Percentiles rank a stretch among this genome's conserved stretches.
These are phyloP conservation scores for Pichia sp. DNA, from an alignment of 1,139 yeast genomes.

Conservation along the genomic window DNA sequence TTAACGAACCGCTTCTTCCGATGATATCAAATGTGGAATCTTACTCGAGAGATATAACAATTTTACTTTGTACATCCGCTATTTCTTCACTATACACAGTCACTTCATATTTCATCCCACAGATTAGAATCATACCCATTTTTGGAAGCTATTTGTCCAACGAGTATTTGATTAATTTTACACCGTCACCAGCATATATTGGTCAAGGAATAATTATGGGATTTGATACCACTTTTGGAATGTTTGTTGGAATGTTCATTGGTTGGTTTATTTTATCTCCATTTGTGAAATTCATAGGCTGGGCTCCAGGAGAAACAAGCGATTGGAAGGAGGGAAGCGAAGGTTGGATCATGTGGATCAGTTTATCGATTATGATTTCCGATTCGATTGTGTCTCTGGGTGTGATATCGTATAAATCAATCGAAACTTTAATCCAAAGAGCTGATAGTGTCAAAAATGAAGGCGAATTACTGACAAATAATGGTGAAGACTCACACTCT, in stretches of 20 bases:
- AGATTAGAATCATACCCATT: constrained; percentile 58
- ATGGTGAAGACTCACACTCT: neutral
- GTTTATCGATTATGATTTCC: constrained; percentile 87
- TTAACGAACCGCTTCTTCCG: neutral
- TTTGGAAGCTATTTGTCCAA: constrained; percentile 63
- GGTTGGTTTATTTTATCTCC: constrained; percentile 95
- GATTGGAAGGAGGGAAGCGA: constrained; percentile 94
- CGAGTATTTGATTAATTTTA: constrained; percentile 77
- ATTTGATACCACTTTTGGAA: constrained; percentile 78
- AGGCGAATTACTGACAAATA: neutral
- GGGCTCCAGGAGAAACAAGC: constrained; percentile 88
- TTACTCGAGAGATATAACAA: constrained; percentile 49
- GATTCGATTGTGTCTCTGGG: constrained; percentile 80
- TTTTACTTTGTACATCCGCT: constrained; percentile 51
- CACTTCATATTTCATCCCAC: constrained; percentile 63
- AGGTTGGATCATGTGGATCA: constrained; percentile 96
- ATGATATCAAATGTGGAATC: constrained; percentile 15
- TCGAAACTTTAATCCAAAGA: neutral
- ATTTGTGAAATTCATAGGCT: constrained; percentile 52
- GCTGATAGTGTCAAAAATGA: neutral
- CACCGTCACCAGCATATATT: constrained; percentile 94
- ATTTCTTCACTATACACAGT: constrained; percentile 71
- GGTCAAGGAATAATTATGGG: constrained; percentile 99
- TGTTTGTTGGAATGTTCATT: constrained; percentile 80
- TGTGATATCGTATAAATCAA: constrained; percentile 48